Evolutionary conservation across 2,329 filamentous ascomycete genomes (phyloP).

Genomic region (Mycosphaerelloides madeirae): DNA sequence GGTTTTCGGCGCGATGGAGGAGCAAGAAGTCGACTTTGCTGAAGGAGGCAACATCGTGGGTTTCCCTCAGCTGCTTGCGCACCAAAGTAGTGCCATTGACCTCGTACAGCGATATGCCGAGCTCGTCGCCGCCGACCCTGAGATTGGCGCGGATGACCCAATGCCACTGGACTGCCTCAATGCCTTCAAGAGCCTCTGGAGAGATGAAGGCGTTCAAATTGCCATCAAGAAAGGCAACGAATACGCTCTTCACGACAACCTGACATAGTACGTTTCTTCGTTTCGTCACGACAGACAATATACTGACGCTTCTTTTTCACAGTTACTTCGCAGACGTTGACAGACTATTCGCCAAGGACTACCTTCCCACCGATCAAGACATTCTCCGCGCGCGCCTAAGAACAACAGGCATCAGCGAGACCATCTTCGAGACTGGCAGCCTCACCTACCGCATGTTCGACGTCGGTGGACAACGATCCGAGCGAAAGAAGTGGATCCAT

Average conservation of each 20-base stretch:
- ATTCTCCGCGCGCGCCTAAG: slow-evolving; percentile 75
- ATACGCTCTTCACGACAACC: slow-evolving; percentile 91
- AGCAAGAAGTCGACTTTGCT: slow-evolving; percentile 74
- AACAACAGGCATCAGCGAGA: slow-evolving; percentile 94
- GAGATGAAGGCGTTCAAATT: slow-evolving; percentile 73
- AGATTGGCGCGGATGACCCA: slow-evolving; percentile 75
- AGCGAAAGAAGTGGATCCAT: slow-evolving; percentile 97
- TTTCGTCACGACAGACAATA: no score
- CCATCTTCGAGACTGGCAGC: slow-evolving; percentile 84
- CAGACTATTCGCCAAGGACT: slow-evolving; percentile 61
- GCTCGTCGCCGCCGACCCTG: slow-evolving; percentile 70
- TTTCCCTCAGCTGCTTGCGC: slow-evolving; percentile 12
- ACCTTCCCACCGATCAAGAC: slow-evolving; percentile 89
- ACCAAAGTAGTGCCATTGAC: slow-evolving; percentile 32
- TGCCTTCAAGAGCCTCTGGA: slow-evolving; percentile 81
- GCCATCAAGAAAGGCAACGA: slow-evolving; percentile 94
- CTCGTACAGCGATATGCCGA: slow-evolving; percentile 66
- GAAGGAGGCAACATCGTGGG: slow-evolving; percentile 73
- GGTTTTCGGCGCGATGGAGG: slow-evolving; percentile 84
- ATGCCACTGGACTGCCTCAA: slow-evolving; percentile 73
- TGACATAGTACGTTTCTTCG: slow-evolving; percentile 69
- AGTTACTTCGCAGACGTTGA: slow-evolving; percentile 76
- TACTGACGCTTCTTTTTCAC: slow-evolving; percentile 4
- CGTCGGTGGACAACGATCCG: slow-evolving; percentile 84
- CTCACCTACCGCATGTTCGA: slow-evolving; percentile 97